Conservation (phyloP, 305 asterid species). For the Fraxinus floribunda region DNA sequence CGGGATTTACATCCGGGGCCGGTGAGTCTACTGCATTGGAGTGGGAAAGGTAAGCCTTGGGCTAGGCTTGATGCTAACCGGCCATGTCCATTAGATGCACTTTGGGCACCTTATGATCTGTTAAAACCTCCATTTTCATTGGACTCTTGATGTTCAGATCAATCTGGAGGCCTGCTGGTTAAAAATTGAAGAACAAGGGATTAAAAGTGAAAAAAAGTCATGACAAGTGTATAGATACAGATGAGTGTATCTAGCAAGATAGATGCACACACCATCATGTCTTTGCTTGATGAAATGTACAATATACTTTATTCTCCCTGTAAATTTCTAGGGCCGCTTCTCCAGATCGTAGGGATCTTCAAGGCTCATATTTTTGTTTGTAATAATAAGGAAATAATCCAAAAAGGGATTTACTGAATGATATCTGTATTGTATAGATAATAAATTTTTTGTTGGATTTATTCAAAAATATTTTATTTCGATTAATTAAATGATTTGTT, state of each 20-base stretch:
- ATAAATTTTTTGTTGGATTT: neutral
- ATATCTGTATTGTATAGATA: neutral
- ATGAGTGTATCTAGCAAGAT: constrained; percentile 3
- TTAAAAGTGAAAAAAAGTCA: neutral
- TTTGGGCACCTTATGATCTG: constrained; percentile 96
- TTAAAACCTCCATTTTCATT: constrained; percentile 66
- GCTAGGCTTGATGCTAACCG: constrained; percentile 73
- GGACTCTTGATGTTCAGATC: constrained; percentile 40
- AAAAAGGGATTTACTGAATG: constrained; percentile 4
- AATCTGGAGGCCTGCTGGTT: neutral
- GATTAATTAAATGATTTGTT: neutral
- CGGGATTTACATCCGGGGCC: constrained; percentile 87
- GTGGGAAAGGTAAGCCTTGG: constrained; percentile 98
- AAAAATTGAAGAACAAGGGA: neutral
- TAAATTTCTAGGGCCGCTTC: constrained; percentile 22
- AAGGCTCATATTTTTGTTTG: constrained; percentile 8
- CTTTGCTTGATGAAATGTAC: neutral
- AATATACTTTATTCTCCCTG: constrained; percentile 14
- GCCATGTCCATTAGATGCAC: constrained; percentile 87
- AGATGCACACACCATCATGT: neutral
- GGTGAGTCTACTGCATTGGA: constrained; percentile 86
- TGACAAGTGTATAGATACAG: constrained; percentile 10
- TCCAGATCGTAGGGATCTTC: constrained; percentile 17
- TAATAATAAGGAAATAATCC: constrained; percentile 13
- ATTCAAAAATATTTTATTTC: neutral